Conservation (phyloP, 2,329 filamentous ascomycete genomes). For the Fusarium zealandicum region DNA sequence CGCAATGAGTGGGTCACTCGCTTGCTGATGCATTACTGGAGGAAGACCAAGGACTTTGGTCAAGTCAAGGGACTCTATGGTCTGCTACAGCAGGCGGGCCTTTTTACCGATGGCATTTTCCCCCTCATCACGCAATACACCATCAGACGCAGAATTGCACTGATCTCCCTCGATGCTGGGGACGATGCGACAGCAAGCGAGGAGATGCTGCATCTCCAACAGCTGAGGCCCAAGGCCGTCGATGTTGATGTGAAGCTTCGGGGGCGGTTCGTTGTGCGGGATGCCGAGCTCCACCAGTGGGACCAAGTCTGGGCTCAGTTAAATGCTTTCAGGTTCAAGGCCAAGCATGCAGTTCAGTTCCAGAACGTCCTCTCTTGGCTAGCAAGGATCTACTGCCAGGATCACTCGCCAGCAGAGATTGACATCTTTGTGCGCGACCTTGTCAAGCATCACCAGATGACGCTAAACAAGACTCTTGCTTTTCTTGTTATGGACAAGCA, state of each 20-base stretch:
- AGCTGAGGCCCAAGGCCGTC: constrained; percentile 25
- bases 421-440: constrained; percentile 43
- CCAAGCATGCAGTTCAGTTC: constrained; percentile 32
- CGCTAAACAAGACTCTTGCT: constrained; percentile 40
- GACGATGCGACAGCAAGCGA: constrained; percentile 38
- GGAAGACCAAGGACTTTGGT: constrained; percentile 33
- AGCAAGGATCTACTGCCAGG: constrained; percentile 46
- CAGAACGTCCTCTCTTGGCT: constrained; percentile 41
- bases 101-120: constrained; percentile 36
- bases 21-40: constrained; percentile 40
- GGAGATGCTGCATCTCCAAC: constrained; percentile 38
- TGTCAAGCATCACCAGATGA: constrained; percentile 38
- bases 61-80: constrained; percentile 40
- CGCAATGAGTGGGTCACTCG: constrained; percentile 33
- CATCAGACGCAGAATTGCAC: constrained; percentile 40
- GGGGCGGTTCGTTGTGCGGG: constrained; percentile 38
- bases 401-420: constrained; percentile 37
- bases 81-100: constrained; percentile 40
- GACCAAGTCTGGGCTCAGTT: constrained; percentile 34
- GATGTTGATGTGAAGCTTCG: constrained; percentile 41
- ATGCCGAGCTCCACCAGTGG: constrained; percentile 43
- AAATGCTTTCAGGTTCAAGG: constrained; percentile 29
- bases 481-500: constrained; percentile 44
- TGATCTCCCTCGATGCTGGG: constrained; percentile 40
- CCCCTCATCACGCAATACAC: constrained; percentile 37